Evolutionary conservation across 2,329 filamentous ascomycete species (phyloP), one percentile per base, ranked within the genome.

Genomic region (Elsinoe perseae): DNA sequence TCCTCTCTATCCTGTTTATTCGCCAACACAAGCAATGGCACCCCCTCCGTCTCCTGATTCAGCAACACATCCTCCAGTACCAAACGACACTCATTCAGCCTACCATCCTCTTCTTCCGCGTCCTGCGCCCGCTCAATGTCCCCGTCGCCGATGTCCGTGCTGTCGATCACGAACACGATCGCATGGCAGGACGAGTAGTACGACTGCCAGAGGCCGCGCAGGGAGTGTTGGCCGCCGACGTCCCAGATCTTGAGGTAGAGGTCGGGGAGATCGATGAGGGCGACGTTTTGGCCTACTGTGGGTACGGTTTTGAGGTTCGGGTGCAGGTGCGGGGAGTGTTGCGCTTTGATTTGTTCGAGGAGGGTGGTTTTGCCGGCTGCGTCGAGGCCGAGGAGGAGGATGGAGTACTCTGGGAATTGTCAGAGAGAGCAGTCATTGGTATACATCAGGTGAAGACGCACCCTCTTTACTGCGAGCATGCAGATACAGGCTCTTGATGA

Each of bases 211-310:
- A 97, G 82, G 61, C 86, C 86, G 60, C 93, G 85, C 68, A 98
- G 80, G 25, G 82, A 86, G 67, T 93, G 84, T 72, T 98, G 93
- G 5, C 93, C 93, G 61, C 93, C 93, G 0, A 98, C 89, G 69
- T 98, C 93, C 93, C 93, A 97, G 65, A 98, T 87, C 77, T 96
- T 95, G 68, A 98, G 79, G 77, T 97, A 96, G 83, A 96, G 92
- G 71, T 95, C 89, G 14, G 89, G 86, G 21, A 97, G 80, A 20
- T 87, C 83, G 68, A 98, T 88, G 46, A 91, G 93, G 60, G 89
- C 87, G 61, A 97, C 91, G 73, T 97, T 97, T 71, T 97, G 93
- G 62, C 93, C 93, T 64, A 97, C 92, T 18, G 93, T 98, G 25
- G 93, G 93, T 6, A 97, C 92, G 43, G 92, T 96, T 70, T 93